phyloP scores from a whole-genome alignment of 306 rosid genomes.

The Abrus pulchellus region DNA sequence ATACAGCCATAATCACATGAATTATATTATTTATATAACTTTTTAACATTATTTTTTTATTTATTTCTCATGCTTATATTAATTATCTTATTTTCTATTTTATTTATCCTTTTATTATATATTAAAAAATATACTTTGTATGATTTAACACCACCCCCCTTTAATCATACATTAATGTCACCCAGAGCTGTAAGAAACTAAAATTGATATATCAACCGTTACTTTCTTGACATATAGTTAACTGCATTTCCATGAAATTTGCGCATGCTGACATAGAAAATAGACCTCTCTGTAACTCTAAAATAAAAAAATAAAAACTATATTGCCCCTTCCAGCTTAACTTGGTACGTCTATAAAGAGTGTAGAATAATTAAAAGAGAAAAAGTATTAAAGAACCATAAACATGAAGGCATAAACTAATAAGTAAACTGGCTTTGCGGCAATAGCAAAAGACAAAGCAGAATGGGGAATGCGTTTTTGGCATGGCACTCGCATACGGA shows the following conservation, averaged over 20 bases:
- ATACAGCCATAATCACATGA: no score
- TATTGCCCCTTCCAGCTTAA: neutral
- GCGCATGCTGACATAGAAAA: neutral
- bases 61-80: no score
- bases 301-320: neutral
- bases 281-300: neutral
- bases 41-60: no score
- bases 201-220: neutral
- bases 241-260: neutral
- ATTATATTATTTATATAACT: no score
- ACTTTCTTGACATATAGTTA: neutral
- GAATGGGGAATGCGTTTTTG: slow-evolving; percentile 1
- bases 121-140: no score
- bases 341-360: neutral
- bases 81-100: no score
- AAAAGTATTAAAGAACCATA: neutral
- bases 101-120: no score
- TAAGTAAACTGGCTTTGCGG: neutral
- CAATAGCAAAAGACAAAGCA: slow-evolving; percentile 30
- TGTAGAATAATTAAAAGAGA: neutral
- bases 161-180: no score
- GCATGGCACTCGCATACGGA: neutral
- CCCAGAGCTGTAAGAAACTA: neutral
- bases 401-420: neutral
- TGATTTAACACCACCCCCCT: no score